Conservation (phyloP, 176 grass and related monocot genomes). For the Paspalum notatum region DNA sequence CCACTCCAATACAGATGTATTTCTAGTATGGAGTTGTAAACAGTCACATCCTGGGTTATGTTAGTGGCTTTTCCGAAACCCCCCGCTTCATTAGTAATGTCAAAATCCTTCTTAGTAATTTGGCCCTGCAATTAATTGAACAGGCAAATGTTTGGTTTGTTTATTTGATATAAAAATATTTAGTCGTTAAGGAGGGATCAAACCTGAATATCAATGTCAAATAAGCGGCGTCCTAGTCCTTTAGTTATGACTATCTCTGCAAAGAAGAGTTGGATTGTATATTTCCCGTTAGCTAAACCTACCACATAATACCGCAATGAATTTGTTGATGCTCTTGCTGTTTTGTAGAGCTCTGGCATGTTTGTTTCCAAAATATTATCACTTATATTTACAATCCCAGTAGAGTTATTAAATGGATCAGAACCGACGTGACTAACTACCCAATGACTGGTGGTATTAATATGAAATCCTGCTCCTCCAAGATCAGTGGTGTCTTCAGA, state of each 20-base stretch:
- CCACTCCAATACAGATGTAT: constrained; percentile 71
- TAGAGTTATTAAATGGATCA: constrained; percentile 32
- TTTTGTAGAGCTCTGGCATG: constrained; percentile 37
- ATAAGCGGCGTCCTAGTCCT: constrained; percentile 46
- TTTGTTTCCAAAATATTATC: background rate
- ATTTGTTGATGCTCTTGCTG: constrained; percentile 57
- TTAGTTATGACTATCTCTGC: constrained; percentile 63
- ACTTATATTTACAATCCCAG: constrained; percentile 29
- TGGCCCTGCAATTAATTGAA: constrained; percentile 28
- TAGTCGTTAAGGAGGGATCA: background rate
- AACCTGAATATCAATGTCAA: constrained; percentile 69
- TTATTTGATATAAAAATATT: background rate
- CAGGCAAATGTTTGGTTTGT: background rate
- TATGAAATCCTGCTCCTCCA: constrained; percentile 48
- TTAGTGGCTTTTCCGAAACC: constrained; percentile 23
- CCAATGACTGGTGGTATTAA: constrained; percentile 43
- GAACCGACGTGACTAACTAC: constrained; percentile 50
- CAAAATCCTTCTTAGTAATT: constrained; percentile 40
- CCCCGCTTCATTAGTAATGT: constrained; percentile 47
- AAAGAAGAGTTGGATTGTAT: constrained; percentile 55
- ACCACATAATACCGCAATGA: constrained; percentile 50
- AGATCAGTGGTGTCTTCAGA: constrained; percentile 39
- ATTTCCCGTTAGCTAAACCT: constrained; percentile 45
- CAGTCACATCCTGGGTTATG: constrained; percentile 26
- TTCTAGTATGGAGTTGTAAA: constrained; percentile 24